Evolutionary conservation across 2,329 filamentous ascomycete species (phyloP).

Genomic region (Dactylellina leptospora): DNA sequence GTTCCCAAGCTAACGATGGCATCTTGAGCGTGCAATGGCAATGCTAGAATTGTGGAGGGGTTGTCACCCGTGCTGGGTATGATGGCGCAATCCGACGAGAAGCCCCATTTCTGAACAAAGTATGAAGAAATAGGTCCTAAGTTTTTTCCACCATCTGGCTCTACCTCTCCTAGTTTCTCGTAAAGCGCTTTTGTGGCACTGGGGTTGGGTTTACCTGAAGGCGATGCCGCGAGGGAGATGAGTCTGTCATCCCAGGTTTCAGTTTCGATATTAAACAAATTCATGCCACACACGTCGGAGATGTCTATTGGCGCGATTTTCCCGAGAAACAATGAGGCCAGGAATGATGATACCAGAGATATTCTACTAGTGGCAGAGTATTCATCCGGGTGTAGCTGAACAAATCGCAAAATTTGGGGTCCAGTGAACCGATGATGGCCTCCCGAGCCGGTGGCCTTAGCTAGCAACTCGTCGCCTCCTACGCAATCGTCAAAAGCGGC

Average conservation of each 20-base stretch:
- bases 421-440: slow-evolving; percentile 98
- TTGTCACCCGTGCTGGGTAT: slow-evolving; percentile 95
- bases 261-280: slow-evolving; percentile 86
- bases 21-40: slow-evolving; percentile 85
- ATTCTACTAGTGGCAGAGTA: slow-evolving; percentile 84
- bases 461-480: slow-evolving; percentile 73
- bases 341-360: slow-evolving; percentile 92
- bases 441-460: slow-evolving; percentile 83
- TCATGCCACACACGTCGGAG: slow-evolving; percentile 94
- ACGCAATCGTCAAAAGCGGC: slow-evolving; percentile 82
- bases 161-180: slow-evolving; percentile 80
- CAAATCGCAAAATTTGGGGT: slow-evolving; percentile 92
- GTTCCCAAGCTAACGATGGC: slow-evolving; percentile 95
- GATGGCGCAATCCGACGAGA: slow-evolving; percentile 74
- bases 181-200: slow-evolving; percentile 73
- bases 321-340: slow-evolving; percentile 89
- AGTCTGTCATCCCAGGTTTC: slow-evolving; percentile 78
- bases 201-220: slow-evolving; percentile 62
- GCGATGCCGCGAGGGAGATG: slow-evolving; percentile 73
- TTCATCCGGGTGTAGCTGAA: slow-evolving; percentile 78
- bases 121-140: slow-evolving; percentile 80
- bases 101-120: slow-evolving; percentile 80
- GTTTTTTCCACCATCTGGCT: slow-evolving; percentile 79
- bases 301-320: slow-evolving; percentile 88
- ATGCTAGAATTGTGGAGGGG: slow-evolving; percentile 88